phyloP scores from a whole-genome alignment of 2,329 filamentous ascomycete species.

The Scedosporium apiospermum region DNA sequence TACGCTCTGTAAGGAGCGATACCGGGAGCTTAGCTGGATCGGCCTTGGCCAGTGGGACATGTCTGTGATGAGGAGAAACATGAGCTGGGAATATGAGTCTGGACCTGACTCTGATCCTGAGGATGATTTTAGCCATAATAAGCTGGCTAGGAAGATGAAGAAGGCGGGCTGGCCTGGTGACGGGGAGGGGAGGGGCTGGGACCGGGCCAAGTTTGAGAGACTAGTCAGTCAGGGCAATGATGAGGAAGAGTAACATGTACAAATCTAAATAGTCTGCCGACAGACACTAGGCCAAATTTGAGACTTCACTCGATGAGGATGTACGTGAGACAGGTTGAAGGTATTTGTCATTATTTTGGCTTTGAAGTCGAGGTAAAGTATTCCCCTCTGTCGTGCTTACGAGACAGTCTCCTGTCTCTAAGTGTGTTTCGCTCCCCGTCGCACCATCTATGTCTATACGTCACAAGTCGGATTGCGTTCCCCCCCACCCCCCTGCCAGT shows the following conservation, averaged over 20 bases:
- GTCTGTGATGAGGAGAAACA: background rate
- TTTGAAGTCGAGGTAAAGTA: no score
- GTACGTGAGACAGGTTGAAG: no score
- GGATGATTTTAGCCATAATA: constrained; percentile 5
- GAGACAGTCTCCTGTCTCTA: no score
- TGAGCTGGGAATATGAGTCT: constrained; percentile 6
- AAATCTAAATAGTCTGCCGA: background rate
- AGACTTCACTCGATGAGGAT: no score
- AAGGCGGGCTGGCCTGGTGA: constrained; percentile 10
- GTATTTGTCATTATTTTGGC: no score
- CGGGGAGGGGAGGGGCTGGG: constrained; percentile 5
- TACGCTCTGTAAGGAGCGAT: constrained; percentile 8
- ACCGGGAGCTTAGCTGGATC: constrained; percentile 9
- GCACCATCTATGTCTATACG: no score
- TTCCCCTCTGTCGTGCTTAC: no score
- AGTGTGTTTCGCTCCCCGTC: no score
- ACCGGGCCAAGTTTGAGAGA: constrained; percentile 8
- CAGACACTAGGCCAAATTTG: background rate
- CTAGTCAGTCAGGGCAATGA: background rate
- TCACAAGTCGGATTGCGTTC: no score
- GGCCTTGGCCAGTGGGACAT: constrained; percentile 1
- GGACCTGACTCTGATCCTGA: constrained; percentile 2
- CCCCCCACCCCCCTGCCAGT: no score
- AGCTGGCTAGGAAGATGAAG: constrained; percentile 8
- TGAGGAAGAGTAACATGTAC: background rate